Base-by-base conservation (phyloP, 495 filamentous ascomycete species). In the Aspergillus homomorphus region DNA sequence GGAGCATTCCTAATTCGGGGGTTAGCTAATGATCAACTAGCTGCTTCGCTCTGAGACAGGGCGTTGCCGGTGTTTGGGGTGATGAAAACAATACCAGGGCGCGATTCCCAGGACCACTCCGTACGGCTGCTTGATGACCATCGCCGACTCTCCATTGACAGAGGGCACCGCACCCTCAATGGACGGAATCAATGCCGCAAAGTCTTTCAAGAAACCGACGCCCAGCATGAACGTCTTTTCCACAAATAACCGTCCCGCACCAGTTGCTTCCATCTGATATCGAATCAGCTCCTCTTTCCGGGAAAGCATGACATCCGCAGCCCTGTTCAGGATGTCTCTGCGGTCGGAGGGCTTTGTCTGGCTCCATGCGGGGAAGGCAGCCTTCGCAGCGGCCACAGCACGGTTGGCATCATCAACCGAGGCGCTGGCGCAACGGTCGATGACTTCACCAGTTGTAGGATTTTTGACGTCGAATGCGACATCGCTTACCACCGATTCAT, bases 61-160 rank as follows among this genome's bases (percentile, higher is more conserved):
- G 16, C 3, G 16, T 10, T 4, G 1, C 18, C 33, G 30, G 20
- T 22, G 23, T 16, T 18, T 0, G 41, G 16, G 22, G 9, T 20
- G 21, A 28, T 19, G 18, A 20, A 9, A 1, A 56, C 54, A 73
- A 62, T 77, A 90, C 89, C 92, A 96, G 26, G 92, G 91, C 19
- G 90, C 91, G 71, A 95, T 90, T 26, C 82, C 85, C 15, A 96
- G 75, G 2, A 92, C 73, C 23, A 94, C 90, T 19, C 91, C 91
- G 62, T 84, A 91, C 4, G 91, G 91, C 69, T 95, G 88, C 64
- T 87, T 89, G 50, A 84, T 73, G n/a, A 96, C 73, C 64, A 96
- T 77, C 0, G 88, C 87, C n/a, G 79, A 77, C 42, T 75, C 76
- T 7, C 80, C 81, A n/a, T 82, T 73, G 8, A 81, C 73, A 10